Evolutionary conservation across 2,329 filamentous ascomycete species (phyloP), one percentile per base, ranked within the genome.

Genomic region (Cytospora schulzeri): DNA sequence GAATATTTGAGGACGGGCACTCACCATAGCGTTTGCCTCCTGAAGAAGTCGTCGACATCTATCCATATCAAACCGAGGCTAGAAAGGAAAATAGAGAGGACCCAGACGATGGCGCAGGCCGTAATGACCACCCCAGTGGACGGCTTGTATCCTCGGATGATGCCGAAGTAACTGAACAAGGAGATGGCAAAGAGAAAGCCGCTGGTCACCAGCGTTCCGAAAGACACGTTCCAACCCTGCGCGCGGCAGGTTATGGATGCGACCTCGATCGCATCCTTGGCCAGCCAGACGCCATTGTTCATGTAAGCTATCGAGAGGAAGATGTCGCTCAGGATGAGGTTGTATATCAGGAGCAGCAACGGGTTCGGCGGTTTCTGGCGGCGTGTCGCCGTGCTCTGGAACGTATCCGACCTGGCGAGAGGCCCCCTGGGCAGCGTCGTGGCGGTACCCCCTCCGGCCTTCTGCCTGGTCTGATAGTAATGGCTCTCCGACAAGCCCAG

Each of bases 211-310:
- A 91, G 71, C 71, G 90, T 88, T 33, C 89, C 89, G 0, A 83
- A 85, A 5, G 87, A 88, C 3, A 91, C 78, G 56, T 91, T 85
- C 74, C 88, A 87, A n/a, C 88, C 89, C 73, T 92, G 89, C 0
- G 82, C 82, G 70, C 78, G 83, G 75, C 89, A 91, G 7, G 83
- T 78, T 1, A 78, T 69, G 0, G 81, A 82, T 2, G 80, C 80
- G 1, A 87, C 84, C 1, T 81, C 70, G 19, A 91, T 81, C 0
- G 77, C 79, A 71, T 88, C 79, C 17, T 77, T 72, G 1, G 75
- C 73, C 6, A 90, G 76, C 83, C 88, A 89, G 41, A 82, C 77
- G 4, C 82, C 81, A 66, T 88, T 90, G 57, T 91, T 77, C 52
- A 88, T 70, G 71, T 91, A 91, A 4, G 87, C 85, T 0, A 85